Evolutionary conservation across 768 basidiomycete genomes (phyloP), one percentile per base, ranked within the genome.

Genomic region (Dacryopinax primogenitus): DNA sequence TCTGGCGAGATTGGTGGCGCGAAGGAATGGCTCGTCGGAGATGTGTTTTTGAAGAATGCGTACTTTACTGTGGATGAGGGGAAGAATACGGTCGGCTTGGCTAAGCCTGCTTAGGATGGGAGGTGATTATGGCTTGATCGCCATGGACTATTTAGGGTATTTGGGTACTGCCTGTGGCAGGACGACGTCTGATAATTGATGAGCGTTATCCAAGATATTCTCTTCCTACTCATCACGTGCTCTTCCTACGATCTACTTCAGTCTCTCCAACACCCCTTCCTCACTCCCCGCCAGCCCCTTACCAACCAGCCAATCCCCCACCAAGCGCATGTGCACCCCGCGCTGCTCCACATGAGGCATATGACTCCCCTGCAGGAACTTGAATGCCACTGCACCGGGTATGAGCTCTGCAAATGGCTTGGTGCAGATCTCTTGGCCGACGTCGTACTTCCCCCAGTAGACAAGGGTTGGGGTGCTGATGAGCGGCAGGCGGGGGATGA

Each of bases 1-100:
- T 76, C 84, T 11, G 86, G 86, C 2, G 73, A 80, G 45, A 76
- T 89, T 39, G 85, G 82, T 44, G 82, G 80, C 65, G 75, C 77
- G 12, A 80, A 76, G 1, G 80, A 86, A 69, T 90, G 86, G 87
- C 80, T 91, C 66, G 85, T 87, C 66, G 76, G 85, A 32, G 88
- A 86, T 68, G 84, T 84, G 28, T 88, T 88, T 78, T 76, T 88
- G 71, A 88, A 88, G 81, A 89, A 87, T 69, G 86, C 79, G 0
- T 87, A 58, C 30, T 58, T 58, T 21, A 11, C 30, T 23, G 51
- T 58, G 13, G 21, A 58, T 21, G 51, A 58, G 51, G 4, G 32
- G 3, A 58, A 11, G 51, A 26, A 58, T 9, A 6, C 3, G 51
- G 32, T 58, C 51, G 26, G 32, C 26, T 21, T 58, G 51, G 51